Evolutionary conservation across 129 eudicot species (phyloP), one percentile per base, ranked within the genome.

Genomic region (Chrysanthemum lavandulifolium): DNA sequence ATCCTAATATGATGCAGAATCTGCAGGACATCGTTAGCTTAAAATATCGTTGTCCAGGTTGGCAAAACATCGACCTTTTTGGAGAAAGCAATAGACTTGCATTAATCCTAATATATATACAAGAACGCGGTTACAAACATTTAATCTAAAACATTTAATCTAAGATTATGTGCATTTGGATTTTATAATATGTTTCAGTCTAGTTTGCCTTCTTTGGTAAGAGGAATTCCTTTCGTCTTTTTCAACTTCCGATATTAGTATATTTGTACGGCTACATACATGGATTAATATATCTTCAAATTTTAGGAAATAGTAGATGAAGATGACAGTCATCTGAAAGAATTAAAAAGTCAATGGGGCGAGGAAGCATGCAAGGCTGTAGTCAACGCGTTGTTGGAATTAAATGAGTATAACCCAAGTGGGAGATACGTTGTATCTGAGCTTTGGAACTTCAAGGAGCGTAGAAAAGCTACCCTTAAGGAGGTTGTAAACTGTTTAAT

Each of bases 351-450:
- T 70, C 84, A 86, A 55, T 85, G 86, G 81, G 92, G 92, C 3
- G 78, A 73, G 12, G 86, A 78, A 62, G 82, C 73, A 56, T 82
- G 83, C 55, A 67, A 71, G 13, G 83, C 88, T 23, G 96, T 89
- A 29, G 73, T 68, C 61, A 82, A 33, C 31, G 88, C 96, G 4
- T 68, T 89, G 76, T 29, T 86, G 77, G 92, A 84, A 67, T 40
- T 84, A 55, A 84, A 89, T 8, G 96, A 89, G 67, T 86, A 89
- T 66, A 86, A 85, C 62, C 88, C 93, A 14, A 86, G 93, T 71
- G 96, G 96, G 63, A 78, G 96, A 27, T 87, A 84, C 10, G 81
- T 76, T 9, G 85, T 87, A 69, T 69, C 86, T 1, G 96, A 90
- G 75, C 87, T 90, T 25, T 90, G 93, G 96, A 87, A 90, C 76